Evolutionary conservation across 768 basidiomycete genomes (phyloP).

Genomic region (Phylloporus sp.): DNA sequence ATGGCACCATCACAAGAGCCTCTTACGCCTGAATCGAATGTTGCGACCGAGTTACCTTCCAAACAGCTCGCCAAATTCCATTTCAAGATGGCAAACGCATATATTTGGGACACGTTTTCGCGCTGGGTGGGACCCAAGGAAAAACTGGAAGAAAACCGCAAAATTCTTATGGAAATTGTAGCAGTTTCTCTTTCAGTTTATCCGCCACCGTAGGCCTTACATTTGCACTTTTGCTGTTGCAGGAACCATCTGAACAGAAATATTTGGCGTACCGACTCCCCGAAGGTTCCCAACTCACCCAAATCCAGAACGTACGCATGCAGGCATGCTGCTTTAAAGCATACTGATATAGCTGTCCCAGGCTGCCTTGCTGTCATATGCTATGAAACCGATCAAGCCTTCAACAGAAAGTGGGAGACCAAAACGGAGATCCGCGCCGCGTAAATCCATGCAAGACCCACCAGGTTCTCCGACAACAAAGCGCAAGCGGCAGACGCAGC

Average conservation of each 20-base stretch:
- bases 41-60: constrained; percentile 6
- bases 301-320: constrained; percentile 52
- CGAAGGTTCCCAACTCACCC: constrained; percentile 49
- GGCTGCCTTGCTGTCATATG: constrained; percentile 45
- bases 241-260: constrained; percentile 42
- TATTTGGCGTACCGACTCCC: constrained; percentile 57
- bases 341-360: constrained; percentile 10
- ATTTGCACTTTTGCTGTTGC: neutral
- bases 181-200: neutral
- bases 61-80: constrained; percentile 42
- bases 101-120: constrained; percentile 54
- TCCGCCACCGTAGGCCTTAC: neutral
- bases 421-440: constrained; percentile 33
- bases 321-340: neutral
- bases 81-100: constrained; percentile 43
- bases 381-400: constrained; percentile 57
- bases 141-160: constrained; percentile 46
- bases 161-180: constrained; percentile 45
- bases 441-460: constrained; percentile 28
- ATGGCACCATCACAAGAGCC: constrained; percentile 10
- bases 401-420: constrained; percentile 34
- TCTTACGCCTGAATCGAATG: constrained; percentile 10
- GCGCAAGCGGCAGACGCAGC: constrained; percentile 36
- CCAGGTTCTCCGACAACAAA: constrained; percentile 30
- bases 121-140: constrained; percentile 59